phyloP scores from a whole-genome alignment of 129 eudicot genomes.

The Flaveria bidentis region DNA sequence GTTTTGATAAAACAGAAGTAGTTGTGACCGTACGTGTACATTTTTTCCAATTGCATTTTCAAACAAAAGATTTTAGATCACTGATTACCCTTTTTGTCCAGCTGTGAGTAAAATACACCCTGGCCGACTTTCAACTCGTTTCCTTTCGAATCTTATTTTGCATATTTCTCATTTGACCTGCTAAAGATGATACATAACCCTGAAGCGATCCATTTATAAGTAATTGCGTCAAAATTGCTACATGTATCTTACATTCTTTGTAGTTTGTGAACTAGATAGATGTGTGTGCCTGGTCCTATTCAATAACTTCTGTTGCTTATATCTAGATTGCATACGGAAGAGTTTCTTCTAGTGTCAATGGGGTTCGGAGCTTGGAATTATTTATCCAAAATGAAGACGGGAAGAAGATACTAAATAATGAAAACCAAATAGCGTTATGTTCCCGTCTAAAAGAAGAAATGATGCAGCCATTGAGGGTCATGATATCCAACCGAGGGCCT shows the following conservation, averaged over 20 bases:
- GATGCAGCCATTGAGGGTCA: constrained; percentile 82
- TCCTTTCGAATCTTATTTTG: not conserved
- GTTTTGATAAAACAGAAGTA: too few relatives aligned
- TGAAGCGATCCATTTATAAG: not conserved
- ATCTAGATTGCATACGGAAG: constrained; percentile 78
- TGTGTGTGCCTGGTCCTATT: not conserved
- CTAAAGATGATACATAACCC: not conserved
- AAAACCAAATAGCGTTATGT: constrained; percentile 53
- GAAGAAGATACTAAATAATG: constrained; percentile 72
- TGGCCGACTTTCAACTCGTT: not conserved
- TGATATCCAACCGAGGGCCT: constrained; percentile 83
- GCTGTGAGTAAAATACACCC: too few relatives aligned
- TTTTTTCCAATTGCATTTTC: too few relatives aligned
- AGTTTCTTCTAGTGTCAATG: constrained; percentile 52
- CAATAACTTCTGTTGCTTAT: constrained; percentile 15
- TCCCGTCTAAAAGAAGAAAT: constrained; percentile 82
- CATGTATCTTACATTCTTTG: too few relatives aligned
- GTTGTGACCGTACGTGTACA: too few relatives aligned
- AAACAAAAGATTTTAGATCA: too few relatives aligned
- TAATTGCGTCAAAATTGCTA: not conserved
- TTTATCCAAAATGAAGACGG: constrained; percentile 75
- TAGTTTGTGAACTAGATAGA: too few relatives aligned
- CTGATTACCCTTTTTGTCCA: too few relatives aligned
- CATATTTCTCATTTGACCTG: not conserved
- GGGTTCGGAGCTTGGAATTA: constrained; percentile 69